Percentiles rank a stretch among this genome's conserved stretches.
Evolutionary conservation across 140 eudicot genomes (phyloP).

Genomic region (Senecio squalidus): DNA sequence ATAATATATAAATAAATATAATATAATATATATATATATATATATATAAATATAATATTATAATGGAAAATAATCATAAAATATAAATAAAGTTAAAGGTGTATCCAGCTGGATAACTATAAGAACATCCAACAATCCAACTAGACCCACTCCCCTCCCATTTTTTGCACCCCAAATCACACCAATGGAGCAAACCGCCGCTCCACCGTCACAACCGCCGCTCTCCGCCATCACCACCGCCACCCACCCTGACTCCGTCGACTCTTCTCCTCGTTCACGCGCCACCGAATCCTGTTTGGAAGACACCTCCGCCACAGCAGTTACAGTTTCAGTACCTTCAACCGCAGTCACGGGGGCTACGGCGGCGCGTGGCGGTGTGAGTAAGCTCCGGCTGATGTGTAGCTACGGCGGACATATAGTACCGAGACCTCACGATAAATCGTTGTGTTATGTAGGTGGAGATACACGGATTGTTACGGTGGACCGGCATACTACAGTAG

Average conservation of each 20-base stretch:
- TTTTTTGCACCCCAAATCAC: not conserved
- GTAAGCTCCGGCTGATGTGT: too few species aligned
- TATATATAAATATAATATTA: too few species aligned
- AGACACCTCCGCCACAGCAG: slow-evolving; percentile 17
- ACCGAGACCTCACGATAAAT: slow-evolving; percentile 84
- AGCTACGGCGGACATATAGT: too few species aligned
- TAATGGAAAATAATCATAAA: too few species aligned
- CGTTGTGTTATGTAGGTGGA: slow-evolving; percentile 80
- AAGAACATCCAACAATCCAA: slow-evolving; percentile 28
- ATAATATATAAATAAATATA: too few species aligned
- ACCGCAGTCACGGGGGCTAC: too few species aligned
- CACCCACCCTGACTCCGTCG: too few species aligned
- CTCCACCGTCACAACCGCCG: slow-evolving; percentile 13
- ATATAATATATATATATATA: too few species aligned
- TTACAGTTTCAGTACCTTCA: too few species aligned
- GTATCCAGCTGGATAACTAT: slow-evolving; percentile 31
- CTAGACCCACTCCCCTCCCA: slow-evolving; percentile 17
- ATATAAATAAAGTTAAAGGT: slow-evolving; percentile 11
- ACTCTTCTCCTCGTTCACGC: slow-evolving; percentile 44
- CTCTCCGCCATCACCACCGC: not conserved
- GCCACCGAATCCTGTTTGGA: slow-evolving; percentile 37
- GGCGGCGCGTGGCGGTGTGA: too few species aligned
- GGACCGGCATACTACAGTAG: slow-evolving; percentile 55
- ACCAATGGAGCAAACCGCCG: slow-evolving; percentile 24
- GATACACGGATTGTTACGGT: slow-evolving; percentile 75